Base-by-base conservation (phyloP, 2,329 filamentous ascomycete genomes). In the Fusarium pseudograminearum region DNA sequence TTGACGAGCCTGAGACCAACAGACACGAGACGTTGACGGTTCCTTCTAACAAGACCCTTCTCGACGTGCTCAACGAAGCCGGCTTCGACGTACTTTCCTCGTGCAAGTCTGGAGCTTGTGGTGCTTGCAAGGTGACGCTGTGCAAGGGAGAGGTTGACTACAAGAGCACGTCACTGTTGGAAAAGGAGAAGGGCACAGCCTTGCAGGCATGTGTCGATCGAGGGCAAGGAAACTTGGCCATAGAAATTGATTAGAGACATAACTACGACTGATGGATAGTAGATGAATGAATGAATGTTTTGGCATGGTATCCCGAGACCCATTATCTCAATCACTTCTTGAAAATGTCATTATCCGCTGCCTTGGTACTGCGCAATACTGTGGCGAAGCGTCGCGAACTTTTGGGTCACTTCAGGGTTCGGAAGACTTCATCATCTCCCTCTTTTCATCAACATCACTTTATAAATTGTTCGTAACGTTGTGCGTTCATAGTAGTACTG, bases 381-480 rank as follows among this genome's bases (percentile, higher is more conserved):
- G 0, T 5, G 28, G 28, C 28, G 28, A 30, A 5, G 1, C 5
- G 10, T 12, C 28, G 0, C 11, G 28, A 30, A 12, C 10, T 6
- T 6, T 11, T 6, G 2, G 11, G 0, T 30, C 10, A 0, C 10
- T 5, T 30, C 2, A 30, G 2, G 28, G 4, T 5, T 30, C 28
- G 5, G 2, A 4, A 10, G 11, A 12, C 11, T 6, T 30, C 2
- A 11, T 12, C 5, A 12, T 30, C 1, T 34, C 33, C 8, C 15
- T 14, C 15, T 9, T 16, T 7, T 34, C 33, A 8, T 16, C 7
- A 5, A 7, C 2, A 7, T 34, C 15, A 1, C 15, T 16, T 34
- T 6, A 30, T 12, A 30, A 30, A 30, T 11, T 30, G 28, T 12
- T 30, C 5, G 5, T 30, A 30, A 30, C 11, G 11, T 12, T 30